Percentiles rank a stretch among this genome's conserved stretches.
Evolutionary conservation across 2,329 filamentous ascomycete genomes (phyloP).

Genomic region (Nothophaeocryptopus gaeumannii): DNA sequence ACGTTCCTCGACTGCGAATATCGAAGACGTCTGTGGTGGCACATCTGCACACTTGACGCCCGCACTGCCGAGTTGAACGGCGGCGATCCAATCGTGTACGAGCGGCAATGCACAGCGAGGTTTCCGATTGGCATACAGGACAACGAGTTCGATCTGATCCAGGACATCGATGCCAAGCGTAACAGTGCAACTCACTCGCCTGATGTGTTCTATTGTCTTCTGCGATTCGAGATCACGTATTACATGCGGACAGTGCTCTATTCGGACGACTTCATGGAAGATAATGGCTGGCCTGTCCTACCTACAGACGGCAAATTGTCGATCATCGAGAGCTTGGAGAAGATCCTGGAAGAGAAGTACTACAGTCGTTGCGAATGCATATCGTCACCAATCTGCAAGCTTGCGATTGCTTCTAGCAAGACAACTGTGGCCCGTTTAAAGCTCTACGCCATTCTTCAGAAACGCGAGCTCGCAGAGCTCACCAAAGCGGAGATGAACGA

Average conservation of each 20-base stretch:
- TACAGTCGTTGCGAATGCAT: slow-evolving; percentile 17
- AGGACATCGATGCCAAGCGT: slow-evolving; percentile 14
- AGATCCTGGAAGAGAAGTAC: slow-evolving; percentile 22
- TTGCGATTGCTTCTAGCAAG: slow-evolving; percentile 20
- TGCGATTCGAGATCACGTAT: slow-evolving; percentile 24
- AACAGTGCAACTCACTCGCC: slow-evolving; percentile 9
- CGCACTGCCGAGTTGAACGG: slow-evolving; percentile 18
- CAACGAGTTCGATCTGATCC: slow-evolving; percentile 9
- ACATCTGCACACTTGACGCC: slow-evolving; percentile 23
- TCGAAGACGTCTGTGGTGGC: slow-evolving; percentile 24
- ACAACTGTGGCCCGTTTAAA: slow-evolving; percentile 18
- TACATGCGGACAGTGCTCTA: slow-evolving; percentile 24
- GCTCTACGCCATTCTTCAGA: slow-evolving; percentile 7
- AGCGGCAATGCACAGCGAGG: slow-evolving; percentile 19
- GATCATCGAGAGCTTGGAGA: slow-evolving; percentile 20
- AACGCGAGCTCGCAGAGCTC: slow-evolving; percentile 8
- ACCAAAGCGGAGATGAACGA: slow-evolving; percentile 14
- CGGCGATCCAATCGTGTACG: slow-evolving; percentile 22
- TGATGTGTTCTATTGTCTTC: slow-evolving; percentile 18
- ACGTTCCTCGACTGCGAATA: slow-evolving; percentile 20
- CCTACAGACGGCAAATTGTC: slow-evolving; percentile 21
- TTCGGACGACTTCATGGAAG: slow-evolving; percentile 21
- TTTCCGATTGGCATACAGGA: slow-evolving; percentile 19
- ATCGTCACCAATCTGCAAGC: slow-evolving; percentile 10
- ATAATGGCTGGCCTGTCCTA: slow-evolving; percentile 20